phyloP scores from a whole-genome alignment of 73 alveolate species.

The Stentor coeruleus region DNA sequence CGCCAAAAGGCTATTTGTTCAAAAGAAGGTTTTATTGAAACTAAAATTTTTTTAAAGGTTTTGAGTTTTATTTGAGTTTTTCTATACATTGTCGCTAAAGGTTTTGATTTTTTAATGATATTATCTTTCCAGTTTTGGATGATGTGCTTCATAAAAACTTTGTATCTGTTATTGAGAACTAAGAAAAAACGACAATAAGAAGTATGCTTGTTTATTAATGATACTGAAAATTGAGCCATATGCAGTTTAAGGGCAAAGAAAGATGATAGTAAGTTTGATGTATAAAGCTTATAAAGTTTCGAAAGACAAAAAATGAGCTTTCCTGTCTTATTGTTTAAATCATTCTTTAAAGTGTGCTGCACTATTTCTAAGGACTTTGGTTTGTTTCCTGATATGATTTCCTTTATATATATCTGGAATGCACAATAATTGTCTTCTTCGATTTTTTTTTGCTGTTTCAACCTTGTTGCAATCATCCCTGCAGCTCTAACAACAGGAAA shows the following conservation, averaged over 20 bases:
- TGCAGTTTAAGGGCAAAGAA: neutral
- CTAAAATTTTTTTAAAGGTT: no score
- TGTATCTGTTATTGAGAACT: neutral
- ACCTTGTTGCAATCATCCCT: neutral
- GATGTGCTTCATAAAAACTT: neutral
- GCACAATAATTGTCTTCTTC: neutral
- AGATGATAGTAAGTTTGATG: neutral
- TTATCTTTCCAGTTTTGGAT: no score
- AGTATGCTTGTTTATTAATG: neutral
- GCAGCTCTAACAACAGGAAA: neutral
- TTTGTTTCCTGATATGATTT: neutral
- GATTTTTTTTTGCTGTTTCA: neutral
- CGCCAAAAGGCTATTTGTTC: neutral
- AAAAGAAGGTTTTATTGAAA: neutral
- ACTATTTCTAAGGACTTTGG: neutral
- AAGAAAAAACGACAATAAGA: no score
- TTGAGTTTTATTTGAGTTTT: no score
- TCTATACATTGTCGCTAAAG: no score
- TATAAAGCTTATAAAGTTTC: neutral
- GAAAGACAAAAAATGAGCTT: neutral
- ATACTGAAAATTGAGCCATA: neutral
- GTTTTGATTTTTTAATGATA: neutral
- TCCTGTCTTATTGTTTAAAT: neutral
- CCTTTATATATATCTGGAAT: neutral
- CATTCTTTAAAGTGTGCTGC: neutral